Base-by-base conservation (phyloP, 1,284 basidiomycete species). In the Moniliophthora roreri region DNA sequence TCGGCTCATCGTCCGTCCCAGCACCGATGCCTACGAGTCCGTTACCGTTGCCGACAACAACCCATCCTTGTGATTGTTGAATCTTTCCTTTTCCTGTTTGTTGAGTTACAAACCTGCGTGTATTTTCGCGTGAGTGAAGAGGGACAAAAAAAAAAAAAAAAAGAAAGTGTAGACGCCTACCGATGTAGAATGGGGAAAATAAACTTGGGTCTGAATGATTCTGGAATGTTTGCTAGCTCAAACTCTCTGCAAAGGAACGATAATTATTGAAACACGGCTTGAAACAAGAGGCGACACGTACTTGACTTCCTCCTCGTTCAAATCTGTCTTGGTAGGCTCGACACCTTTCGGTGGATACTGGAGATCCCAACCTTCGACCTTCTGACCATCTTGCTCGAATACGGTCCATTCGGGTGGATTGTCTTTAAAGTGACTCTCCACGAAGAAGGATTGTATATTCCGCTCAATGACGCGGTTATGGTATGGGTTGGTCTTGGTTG, bases 21-120 rank as follows among this genome's bases (percentile, higher is more conserved):
- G 93, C 85, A 2, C 96, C 96, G 47, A 91, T 80, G 3, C 96
- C 96, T 0, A 99, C 88, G 20, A 98, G 77, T 0, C 96, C 96
- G 40, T 89, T 77, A 7, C 91, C 90, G 63, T 92, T 85, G 18
- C 96, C 96, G 34, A 92, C 88, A 53, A 98, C 83, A 58, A 88
- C 81, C 63, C 93, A 81, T 45, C 77, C 73, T 56, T 85, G 85
- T 59, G 81, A 74, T 38, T 84, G 81, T 23, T 82, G 79, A 55
- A 87, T 85, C 64, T 91, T 93, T 36, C 93, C 93, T 70, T 95
- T 95, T 50, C 85, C 85, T 0, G 91, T 94, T 77, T 94, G 91
- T 58, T 90, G 87, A 3, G 84, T 85, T 6, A 32, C 28, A 11
- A 32, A 32, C 6, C 28, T 32, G 28, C 11, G 28, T 32, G n/a